Base-by-base conservation (phyloP, 1,139 yeast genomes). In the Meyerozyma guilliermondii region DNA sequence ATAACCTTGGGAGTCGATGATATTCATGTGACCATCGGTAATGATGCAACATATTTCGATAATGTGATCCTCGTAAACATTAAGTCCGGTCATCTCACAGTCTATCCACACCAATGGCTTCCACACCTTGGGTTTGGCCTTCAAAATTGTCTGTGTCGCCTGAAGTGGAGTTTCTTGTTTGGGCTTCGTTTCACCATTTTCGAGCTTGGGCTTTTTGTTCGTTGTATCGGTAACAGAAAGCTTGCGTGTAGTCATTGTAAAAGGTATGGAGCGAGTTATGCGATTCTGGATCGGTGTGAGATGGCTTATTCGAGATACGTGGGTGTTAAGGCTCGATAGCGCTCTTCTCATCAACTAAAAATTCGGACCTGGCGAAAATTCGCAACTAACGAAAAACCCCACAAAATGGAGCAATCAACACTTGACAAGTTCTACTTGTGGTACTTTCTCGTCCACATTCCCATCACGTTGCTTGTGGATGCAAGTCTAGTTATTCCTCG, bases 31-130 rank as follows among this genome's bases (percentile, higher is more conserved):
- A 7, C 86, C 88, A 56, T 92, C 96, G 1, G 99, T 92, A 40
- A 94, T 71, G 31, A 91, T 67, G 59, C 97, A 89, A 59, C 98
- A 89, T 27, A 94, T 81, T 62, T 94, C 98, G 49, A 94, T 87
- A 52, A 94, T 91, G 45, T 76, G 80, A 44, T 66, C 68, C 55
- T 88, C 95, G 44, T 68, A 61, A 20, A 82, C 81, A 53, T 92
- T 85, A 39, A 94, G 68, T 0, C 99, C 99, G 0, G 99, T 94
- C 98, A 94, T 94, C 52, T 68, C 76, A 52, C 76, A 71, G 63
- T 89, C 97, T 23, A 89, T 75, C 97, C 97, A 89, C 4, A 89
- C 94, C 17, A 87, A 62, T 5, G 81, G 75, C 41, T 60, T 58
- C 48, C 46, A 43, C 22, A 46, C 29, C 16, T 31, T 33, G 16